Percentiles rank a stretch among this genome's conserved stretches.
Conservation (phyloP, 1,284 basidiomycete species). For the Tilletiopsis washingtonensis region DNA sequence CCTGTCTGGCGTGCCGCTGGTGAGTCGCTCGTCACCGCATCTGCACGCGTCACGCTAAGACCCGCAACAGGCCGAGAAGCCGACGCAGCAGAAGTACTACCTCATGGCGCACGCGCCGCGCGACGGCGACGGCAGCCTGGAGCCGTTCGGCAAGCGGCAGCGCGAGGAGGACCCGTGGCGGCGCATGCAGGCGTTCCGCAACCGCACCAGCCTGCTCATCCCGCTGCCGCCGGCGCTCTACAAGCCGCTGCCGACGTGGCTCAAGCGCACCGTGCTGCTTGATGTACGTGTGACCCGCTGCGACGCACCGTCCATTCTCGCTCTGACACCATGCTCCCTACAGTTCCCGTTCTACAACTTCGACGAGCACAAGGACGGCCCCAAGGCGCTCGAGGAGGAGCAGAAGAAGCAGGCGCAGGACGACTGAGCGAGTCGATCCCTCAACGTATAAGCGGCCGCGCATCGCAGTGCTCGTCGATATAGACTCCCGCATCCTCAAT, state of each 20-base stretch:
- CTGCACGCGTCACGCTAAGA: too few relatives aligned
- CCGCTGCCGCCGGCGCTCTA: constrained; percentile 62
- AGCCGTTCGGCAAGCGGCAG: constrained; percentile 23
- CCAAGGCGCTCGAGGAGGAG: constrained; percentile 11
- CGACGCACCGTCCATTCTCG: too few relatives aligned
- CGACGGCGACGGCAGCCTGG: constrained; percentile 13
- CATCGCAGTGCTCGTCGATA: too few relatives aligned
- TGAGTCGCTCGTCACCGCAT: too few relatives aligned
- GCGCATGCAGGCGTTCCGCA: constrained; percentile 29
- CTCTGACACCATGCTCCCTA: too few relatives aligned
- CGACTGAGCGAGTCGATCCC: too few relatives aligned
- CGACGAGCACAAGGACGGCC: constrained; percentile 34
- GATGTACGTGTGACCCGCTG: constrained; percentile 49
- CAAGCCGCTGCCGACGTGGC: constrained; percentile 53
- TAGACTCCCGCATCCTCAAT: too few relatives aligned
- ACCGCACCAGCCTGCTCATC: constrained; percentile 59
- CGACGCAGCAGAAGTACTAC: constrained; percentile 61
- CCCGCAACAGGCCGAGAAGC: constrained; percentile 71
- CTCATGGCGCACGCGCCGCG: constrained; percentile 53
- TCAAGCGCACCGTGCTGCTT: constrained; percentile 59
- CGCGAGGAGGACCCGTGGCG: constrained; percentile 32
- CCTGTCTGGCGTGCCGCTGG: constrained; percentile 63
- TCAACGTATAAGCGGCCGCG: too few relatives aligned
- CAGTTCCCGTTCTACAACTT: constrained; percentile 39
- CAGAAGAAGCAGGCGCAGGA: constrained; percentile 2